Evolutionary conservation across 805 yeast species (phyloP).

Genomic region (Starmerella cellae): DNA sequence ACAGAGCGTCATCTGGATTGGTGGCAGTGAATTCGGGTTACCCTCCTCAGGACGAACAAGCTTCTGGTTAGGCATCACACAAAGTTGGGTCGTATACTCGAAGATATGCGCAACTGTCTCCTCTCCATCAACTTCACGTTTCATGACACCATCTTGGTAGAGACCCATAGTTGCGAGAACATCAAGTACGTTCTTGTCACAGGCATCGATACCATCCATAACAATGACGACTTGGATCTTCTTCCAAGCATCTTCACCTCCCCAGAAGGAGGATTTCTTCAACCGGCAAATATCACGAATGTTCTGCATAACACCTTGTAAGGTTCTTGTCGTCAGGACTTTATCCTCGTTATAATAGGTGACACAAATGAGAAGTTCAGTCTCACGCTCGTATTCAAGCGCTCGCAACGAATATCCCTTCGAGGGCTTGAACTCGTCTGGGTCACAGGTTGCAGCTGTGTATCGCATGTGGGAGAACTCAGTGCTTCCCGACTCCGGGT

Average conservation of each 20-base stretch:
- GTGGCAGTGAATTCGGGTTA: conserved; percentile 37
- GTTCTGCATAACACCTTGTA: conserved; percentile 52
- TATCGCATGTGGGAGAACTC: conserved; percentile 52
- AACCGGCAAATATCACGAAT: conserved; percentile 45
- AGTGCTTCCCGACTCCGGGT: conserved; percentile 33
- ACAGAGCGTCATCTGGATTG: conserved; percentile 49
- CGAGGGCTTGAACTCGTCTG: conserved; percentile 44
- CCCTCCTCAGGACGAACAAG: conserved; percentile 45
- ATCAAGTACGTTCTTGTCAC: conserved; percentile 50
- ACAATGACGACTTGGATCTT: conserved; percentile 51
- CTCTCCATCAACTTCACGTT: conserved; percentile 44
- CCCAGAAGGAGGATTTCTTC: conserved; percentile 34
- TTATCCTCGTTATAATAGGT: conserved; percentile 62
- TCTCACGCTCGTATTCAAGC: conserved; percentile 42
- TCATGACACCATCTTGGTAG: conserved; percentile 54
- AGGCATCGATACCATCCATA: conserved; percentile 53
- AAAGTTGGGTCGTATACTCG: conserved; percentile 47
- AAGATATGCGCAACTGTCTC: conserved; percentile 53
- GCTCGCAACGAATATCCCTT: conserved; percentile 45
- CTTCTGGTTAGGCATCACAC: conserved; percentile 32
- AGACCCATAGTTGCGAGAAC: conserved; percentile 52
- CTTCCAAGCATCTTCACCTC: conserved; percentile 48
- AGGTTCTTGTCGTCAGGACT: conserved; percentile 44
- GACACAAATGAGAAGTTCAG: conserved; percentile 48
- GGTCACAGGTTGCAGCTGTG: conserved; percentile 58